Conservation (phyloP, 116 monocot genomes). For the Posidonia oceanica region DNA sequence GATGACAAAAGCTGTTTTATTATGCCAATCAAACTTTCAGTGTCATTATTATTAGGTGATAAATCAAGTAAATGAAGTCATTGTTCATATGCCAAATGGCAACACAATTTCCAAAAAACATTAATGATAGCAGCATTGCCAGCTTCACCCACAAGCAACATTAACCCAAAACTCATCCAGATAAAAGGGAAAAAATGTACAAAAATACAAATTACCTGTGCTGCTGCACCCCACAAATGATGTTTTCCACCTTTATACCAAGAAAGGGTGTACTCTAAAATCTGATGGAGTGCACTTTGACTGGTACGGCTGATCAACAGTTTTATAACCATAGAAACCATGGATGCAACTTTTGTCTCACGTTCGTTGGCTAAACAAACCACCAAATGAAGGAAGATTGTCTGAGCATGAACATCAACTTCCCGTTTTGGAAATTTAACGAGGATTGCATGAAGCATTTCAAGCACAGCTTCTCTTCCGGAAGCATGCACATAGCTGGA, state of each 20-base stretch:
- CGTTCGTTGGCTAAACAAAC: constrained; percentile 69
- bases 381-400: constrained; percentile 69
- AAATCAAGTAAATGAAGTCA: too few relatives aligned
- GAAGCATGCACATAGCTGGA: constrained; percentile 89
- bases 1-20: too few relatives aligned
- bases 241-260: constrained; percentile 72
- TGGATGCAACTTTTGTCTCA: constrained; percentile 49
- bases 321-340: constrained; percentile 52
- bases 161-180: too few relatives aligned
- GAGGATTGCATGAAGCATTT: constrained; percentile 74
- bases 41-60: too few relatives aligned
- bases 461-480: constrained; percentile 90
- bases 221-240: constrained; percentile 73
- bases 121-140: too few relatives aligned
- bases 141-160: too few relatives aligned
- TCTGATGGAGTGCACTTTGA: constrained; percentile 21
- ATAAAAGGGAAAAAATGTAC: background rate
- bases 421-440: constrained; percentile 65
- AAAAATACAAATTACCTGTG: constrained; percentile 40
- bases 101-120: too few relatives aligned
- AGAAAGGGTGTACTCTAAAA: constrained; percentile 49
- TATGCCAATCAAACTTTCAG: too few relatives aligned
- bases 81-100: too few relatives aligned
- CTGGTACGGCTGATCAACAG: constrained; percentile 37
- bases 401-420: constrained; percentile 55